These are phyloP conservation scores for Cladophialophora immunda DNA, from an alignment of 2,329 filamentous ascomycete species.

Conservation along the genomic window DNA sequence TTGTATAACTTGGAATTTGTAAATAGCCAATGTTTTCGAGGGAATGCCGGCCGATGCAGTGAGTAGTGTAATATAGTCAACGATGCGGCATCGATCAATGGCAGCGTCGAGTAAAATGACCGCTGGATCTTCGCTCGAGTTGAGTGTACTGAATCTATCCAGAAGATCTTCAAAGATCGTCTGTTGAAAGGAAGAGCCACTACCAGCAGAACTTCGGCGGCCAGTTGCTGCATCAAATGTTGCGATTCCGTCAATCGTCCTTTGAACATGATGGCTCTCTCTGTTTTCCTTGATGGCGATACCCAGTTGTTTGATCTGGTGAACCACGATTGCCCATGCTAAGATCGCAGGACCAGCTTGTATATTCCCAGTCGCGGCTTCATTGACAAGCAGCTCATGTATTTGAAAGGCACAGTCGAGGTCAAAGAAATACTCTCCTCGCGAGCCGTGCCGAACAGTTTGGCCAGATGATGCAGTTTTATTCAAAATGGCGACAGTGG, in stretches of 20 bases:
- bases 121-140: conserved; percentile 57
- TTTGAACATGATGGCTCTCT: conserved; percentile 53
- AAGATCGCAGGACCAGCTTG: conserved; percentile 78
- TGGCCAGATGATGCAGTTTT: conserved; percentile 24
- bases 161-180: conserved; percentile 59
- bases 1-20: conserved; percentile 58
- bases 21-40: conserved; percentile 22
- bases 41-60: neutral
- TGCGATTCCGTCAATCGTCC: conserved; percentile 51
- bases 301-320: conserved; percentile 72
- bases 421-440: conserved; percentile 62
- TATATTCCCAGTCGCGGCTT: conserved; percentile 64
- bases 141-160: conserved; percentile 53
- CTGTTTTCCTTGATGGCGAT: conserved; percentile 66
- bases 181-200: conserved; percentile 46
- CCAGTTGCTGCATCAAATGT: conserved; percentile 41
- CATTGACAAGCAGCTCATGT: conserved; percentile 73
- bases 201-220: conserved; percentile 41
- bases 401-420: conserved; percentile 75
- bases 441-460: conserved; percentile 17
- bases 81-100: conserved; percentile 57
- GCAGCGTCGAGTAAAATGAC: conserved; percentile 57
- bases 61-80: conserved; percentile 54
- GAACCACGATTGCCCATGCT: conserved; percentile 80
- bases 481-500: conserved; percentile 29